Base-by-base conservation (phyloP, 2,329 filamentous ascomycete species). In the Fusarium sp. region DNA sequence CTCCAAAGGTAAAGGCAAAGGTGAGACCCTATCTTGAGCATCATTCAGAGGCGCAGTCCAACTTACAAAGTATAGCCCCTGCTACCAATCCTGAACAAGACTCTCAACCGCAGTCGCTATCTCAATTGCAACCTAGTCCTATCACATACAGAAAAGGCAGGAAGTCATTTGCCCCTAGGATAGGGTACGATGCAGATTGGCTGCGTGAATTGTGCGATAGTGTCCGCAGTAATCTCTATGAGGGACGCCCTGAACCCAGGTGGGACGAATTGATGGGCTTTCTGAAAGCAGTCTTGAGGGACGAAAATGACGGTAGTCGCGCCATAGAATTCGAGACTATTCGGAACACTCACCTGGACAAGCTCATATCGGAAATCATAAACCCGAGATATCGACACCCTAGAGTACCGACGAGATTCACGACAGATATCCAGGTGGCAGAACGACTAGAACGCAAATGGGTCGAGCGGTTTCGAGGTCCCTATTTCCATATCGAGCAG, bases 401-500 rank as follows among this genome's bases (percentile, higher is more conserved):
- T 2, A 75, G 75, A 10, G 65, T 75, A 16, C 72, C 76, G 13
- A 72, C 72, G 7, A 74, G 77, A 55, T 78, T 80, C 59, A 74
- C 76, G 20, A 74, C 77, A 25, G 78, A 82, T 60, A 71, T 78
- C 21, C 68, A 75, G 9, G 73, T 80, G 37, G 83, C 80, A 14
- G 79, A 81, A 59, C 75, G 72, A 40, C 69, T 87, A 48, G 79
- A 82, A 62, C 77, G 78, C n/a, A 65, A 74, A 40, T 87, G 84
- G 85, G 74, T 80, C 48, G 70, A 74, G 10, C 78, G 84, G 7
- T 86, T 85, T 68, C 76, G 78, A 41, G 80, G 82, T n/a, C 71
- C 78, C 9, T 85, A 83, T 58, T 81, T 83, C 63, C 78, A 80
- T 63, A 79, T 86, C 27, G 84, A 86, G 57, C 78, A 85, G 50